Conservation (phyloP, 495 filamentous ascomycete genomes). For the Penicillium crystallinum region DNA sequence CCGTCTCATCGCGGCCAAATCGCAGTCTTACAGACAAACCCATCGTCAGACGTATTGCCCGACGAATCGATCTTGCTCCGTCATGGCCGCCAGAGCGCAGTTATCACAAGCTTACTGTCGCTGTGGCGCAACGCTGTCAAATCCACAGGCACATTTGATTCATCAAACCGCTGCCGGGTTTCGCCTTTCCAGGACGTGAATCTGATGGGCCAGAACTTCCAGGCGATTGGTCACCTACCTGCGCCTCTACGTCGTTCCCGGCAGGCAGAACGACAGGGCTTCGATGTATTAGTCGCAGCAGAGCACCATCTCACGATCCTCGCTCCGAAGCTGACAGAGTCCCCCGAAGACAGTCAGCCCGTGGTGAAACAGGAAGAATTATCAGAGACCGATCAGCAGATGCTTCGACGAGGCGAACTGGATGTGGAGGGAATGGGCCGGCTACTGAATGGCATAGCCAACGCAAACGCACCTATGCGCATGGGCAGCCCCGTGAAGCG, state of each 20-base stretch:
- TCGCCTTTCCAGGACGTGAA: constrained; percentile 46
- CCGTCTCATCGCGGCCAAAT: constrained; percentile 58
- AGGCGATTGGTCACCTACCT: constrained; percentile 52
- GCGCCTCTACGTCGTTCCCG: constrained; percentile 26
- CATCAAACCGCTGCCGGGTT: constrained; percentile 42
- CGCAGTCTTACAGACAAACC: constrained; percentile 47
- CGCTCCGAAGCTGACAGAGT: constrained; percentile 36
- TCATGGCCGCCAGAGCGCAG: constrained; percentile 55
- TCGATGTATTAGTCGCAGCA: constrained; percentile 58
- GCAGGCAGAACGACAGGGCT: constrained; percentile 40
- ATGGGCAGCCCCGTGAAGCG: constrained; percentile 41
- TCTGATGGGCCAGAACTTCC: constrained; percentile 62
- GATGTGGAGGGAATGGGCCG: constrained; percentile 51
- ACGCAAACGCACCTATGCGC: constrained; percentile 24
- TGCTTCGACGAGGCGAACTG: constrained; percentile 42
- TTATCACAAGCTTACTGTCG: constrained; percentile 59
- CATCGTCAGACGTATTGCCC: constrained; percentile 41
- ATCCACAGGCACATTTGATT: constrained; percentile 51
- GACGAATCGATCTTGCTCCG: constrained; percentile 67
- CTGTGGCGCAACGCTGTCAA: constrained; percentile 64
- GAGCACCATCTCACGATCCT: constrained; percentile 61
- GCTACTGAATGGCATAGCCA: constrained; percentile 43
- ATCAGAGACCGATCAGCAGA: constrained; percentile 36
- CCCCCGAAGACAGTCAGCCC: constrained; percentile 9
- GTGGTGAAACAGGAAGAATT: constrained; percentile 18